Conservation (phyloP, 352 stramenopile genomes). For the Phytophthora multivora region DNA sequence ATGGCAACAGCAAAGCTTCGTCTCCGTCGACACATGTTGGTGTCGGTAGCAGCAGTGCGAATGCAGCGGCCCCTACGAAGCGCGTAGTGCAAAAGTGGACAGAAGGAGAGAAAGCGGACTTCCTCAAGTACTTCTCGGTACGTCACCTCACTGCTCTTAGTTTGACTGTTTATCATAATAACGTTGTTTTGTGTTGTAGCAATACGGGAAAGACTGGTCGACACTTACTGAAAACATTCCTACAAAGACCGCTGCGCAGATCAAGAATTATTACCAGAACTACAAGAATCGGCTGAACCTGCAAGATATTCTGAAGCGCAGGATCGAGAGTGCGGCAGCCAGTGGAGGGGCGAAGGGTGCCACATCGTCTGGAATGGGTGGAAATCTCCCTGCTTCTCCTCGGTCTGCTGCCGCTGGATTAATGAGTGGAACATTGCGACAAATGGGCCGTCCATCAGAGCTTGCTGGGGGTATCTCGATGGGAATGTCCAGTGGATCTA, state of each 20-base stretch:
- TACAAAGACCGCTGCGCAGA: slow-evolving; percentile 89
- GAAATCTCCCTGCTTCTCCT: slow-evolving; percentile 31
- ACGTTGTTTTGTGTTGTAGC: slow-evolving; percentile 32
- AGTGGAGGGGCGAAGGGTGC: slow-evolving; percentile 27
- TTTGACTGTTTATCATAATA: slow-evolving; percentile 3
- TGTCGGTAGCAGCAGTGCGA: slow-evolving; percentile 9
- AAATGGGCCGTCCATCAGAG: slow-evolving; percentile 26
- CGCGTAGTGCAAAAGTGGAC: slow-evolving; percentile 92
- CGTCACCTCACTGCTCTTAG: slow-evolving; percentile 2
- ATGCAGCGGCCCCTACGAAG: slow-evolving; percentile 48
- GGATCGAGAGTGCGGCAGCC: slow-evolving; percentile 57
- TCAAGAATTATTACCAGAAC: slow-evolving; percentile 95
- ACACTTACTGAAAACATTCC: slow-evolving; percentile 88
- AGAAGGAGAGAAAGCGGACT: slow-evolving; percentile 86
- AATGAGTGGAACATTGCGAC: slow-evolving; percentile 37
- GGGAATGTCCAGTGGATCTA: slow-evolving; percentile 30
- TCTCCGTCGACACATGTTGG: slow-evolving; percentile 31
- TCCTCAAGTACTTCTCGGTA: slow-evolving; percentile 90
- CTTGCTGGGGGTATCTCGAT: slow-evolving; percentile 20
- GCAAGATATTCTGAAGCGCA: slow-evolving; percentile 86
- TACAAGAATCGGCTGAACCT: slow-evolving; percentile 92
- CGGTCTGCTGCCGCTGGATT: slow-evolving; percentile 39
- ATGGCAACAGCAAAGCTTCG: slow-evolving; percentile 13
- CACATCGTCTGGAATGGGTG: slow-evolving; percentile 6
- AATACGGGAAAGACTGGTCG: slow-evolving; percentile 90